Evolutionary conservation across 164 flowering plant genomes (phyloP), one percentile per base, ranked within the genome.

Genomic region (Brasenia schreberi): DNA sequence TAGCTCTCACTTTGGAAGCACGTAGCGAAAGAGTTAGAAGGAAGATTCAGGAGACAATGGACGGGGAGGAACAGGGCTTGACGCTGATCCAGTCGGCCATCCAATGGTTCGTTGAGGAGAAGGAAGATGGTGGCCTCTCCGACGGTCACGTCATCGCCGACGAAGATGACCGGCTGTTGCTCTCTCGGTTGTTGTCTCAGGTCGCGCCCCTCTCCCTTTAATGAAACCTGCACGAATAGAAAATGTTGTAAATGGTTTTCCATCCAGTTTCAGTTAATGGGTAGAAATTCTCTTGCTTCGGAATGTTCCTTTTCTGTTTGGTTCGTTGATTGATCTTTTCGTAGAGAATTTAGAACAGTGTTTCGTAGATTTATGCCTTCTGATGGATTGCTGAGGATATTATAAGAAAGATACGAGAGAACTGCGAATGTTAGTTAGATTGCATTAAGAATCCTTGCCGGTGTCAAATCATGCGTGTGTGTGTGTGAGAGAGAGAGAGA

Each of bases 121-220:
- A 19, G 45, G 19, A 64, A 43, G 53, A 64, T 18, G 27, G 56
- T 7, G 44, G 14, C 14, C 56, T 5, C 33, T 9, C 18, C 11
- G 56, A 17, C 6, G 19, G 59, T 5, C 27, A 42, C 59, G 52
- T 19, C 42, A 1, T 62, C 33, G 10, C 33, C 23, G 66, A 65
- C 19, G 66, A 65, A 12, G 23, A 43, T 16, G 49, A 43, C 58
- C 18, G 43, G 1, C 59, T 18, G 12, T 33, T 42, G n/a, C 44
- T 65, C 14, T 10, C 66, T 14, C 18, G 58, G 27, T 45, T 65
- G 19, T 17, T 65, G 19, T 65, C 66, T 56, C 66, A 65, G 66
- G 66, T 44, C 53, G 53, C 53, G 12, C 53, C 12, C 7, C 53
- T 45, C 53, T 7, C 53, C 53, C 53, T 45, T 45, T 23, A 23